Evolutionary conservation across 441 rosid species (phyloP).

Genomic region (Eutrema salsugineum): DNA sequence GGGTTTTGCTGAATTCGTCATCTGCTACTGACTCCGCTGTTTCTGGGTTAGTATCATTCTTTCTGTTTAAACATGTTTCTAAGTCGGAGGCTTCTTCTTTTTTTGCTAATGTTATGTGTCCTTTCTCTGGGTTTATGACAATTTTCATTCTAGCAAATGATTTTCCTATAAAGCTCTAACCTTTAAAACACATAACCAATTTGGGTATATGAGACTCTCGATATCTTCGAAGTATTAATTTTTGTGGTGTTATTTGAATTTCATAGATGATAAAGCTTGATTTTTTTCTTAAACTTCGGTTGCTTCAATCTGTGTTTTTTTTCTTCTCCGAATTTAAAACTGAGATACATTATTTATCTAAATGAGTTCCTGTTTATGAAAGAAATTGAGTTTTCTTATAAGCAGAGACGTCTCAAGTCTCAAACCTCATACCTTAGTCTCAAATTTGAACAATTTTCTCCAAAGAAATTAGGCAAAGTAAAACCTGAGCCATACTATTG

Average conservation of each 20-base stretch:
- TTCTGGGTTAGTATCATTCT: background rate
- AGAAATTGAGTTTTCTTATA: background rate
- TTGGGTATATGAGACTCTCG: background rate
- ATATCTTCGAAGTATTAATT: background rate
- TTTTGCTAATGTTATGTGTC: background rate
- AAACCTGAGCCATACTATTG: no score
- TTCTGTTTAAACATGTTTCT: background rate
- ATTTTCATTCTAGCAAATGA: background rate
- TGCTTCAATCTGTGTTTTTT: background rate
- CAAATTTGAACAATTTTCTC: no score
- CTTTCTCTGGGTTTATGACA: background rate
- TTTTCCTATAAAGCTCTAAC: background rate
- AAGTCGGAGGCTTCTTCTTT: background rate
- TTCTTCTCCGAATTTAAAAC: no score
- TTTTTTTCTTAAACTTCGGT: background rate
- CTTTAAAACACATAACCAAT: background rate
- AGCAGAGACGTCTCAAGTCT: no score
- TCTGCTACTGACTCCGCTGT: background rate
- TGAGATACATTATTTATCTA: no score
- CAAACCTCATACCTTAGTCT: no score
- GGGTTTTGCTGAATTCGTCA: background rate
- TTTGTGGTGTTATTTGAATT: background rate
- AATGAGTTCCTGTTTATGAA: background rate
- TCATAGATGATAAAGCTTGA: background rate
- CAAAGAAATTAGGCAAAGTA: no score